Evolutionary conservation across 768 basidiomycete species (phyloP).

Genomic region (Dictyophora rubrovolvata): DNA sequence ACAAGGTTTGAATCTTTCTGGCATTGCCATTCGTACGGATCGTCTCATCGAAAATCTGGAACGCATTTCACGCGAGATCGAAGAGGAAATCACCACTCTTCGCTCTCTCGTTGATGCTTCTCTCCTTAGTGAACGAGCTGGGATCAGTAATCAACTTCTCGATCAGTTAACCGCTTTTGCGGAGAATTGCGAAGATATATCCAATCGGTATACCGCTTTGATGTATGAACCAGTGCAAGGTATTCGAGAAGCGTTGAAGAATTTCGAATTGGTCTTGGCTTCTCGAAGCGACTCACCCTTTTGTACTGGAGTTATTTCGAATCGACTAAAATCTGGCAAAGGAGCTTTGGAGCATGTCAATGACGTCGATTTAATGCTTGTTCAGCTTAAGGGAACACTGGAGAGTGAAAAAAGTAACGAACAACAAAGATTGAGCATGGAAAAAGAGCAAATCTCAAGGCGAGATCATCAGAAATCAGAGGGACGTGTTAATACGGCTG

Average conservation of each 20-base stretch:
- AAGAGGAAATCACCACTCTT: conserved; percentile 30
- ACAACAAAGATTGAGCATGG: not conserved
- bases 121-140: conserved; percentile 20
- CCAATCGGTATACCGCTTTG: conserved; percentile 24
- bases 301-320: conserved; percentile 37
- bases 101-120: conserved; percentile 19
- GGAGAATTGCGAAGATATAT: conserved; percentile 26
- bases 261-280: conserved; percentile 41
- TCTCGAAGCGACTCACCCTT: conserved; percentile 32
- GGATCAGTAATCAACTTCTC: conserved; percentile 18
- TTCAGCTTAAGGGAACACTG: not conserved
- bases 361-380: conserved; percentile 18
- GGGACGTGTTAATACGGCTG: not conserved
- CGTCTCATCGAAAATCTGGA: conserved; percentile 24
- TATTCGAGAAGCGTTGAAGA: conserved; percentile 43
- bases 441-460: not conserved
- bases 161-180: conserved; percentile 28
- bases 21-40: conserved; percentile 38
- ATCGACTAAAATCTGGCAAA: conserved; percentile 41
- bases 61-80: conserved; percentile 24
- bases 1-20: conserved; percentile 40
- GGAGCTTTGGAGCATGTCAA: conserved; percentile 36
- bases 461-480: not conserved
- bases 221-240: conserved; percentile 41
- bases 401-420: not conserved